phyloP scores from a whole-genome alignment of 352 stramenopile species.

The Thraustotheca clavata region DNA sequence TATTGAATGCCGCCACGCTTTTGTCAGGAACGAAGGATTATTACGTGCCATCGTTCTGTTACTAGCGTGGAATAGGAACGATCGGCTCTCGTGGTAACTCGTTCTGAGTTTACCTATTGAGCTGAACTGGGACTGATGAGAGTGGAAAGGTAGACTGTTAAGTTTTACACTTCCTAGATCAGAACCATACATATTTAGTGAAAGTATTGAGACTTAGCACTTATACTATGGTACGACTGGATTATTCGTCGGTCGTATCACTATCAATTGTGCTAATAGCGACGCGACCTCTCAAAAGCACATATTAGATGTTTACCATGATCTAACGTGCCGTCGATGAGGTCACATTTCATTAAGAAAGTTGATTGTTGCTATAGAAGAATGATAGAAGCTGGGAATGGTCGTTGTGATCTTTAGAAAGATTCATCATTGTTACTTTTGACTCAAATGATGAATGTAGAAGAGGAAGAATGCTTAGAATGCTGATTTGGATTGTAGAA shows the following conservation, averaged over 20 bases:
- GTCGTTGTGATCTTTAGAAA: not conserved
- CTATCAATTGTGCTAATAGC: slow-evolving; percentile 22
- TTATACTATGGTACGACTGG: slow-evolving; percentile 19
- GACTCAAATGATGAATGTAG: slow-evolving; percentile 20
- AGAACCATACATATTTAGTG: slow-evolving; percentile 14
- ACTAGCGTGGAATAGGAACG: slow-evolving; percentile 19
- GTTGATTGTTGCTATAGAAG: not conserved
- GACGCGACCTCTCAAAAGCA: slow-evolving; percentile 23
- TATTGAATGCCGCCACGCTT: slow-evolving; percentile 3
- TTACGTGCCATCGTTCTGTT: slow-evolving; percentile 20
- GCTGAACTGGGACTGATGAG: slow-evolving; percentile 21
- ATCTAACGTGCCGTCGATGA: slow-evolving; percentile 23
- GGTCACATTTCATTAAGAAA: slow-evolving; percentile 16
- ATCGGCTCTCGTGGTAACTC: slow-evolving; percentile 5
- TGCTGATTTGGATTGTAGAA: slow-evolving; percentile 27
- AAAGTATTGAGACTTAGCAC: slow-evolving; percentile 3
- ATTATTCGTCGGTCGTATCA: not conserved
- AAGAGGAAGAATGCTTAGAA: not conserved
- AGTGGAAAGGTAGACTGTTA: slow-evolving; percentile 7
- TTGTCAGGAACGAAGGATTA: slow-evolving; percentile 18
- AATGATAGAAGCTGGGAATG: not conserved
- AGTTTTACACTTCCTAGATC: slow-evolving; percentile 15
- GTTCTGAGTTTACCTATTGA: slow-evolving; percentile 16
- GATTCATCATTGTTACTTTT: not conserved
- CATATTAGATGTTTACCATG: slow-evolving; percentile 22